phyloP scores from a whole-genome alignment of 2,329 filamentous ascomycete genomes.

The Metarhizium robertsii region DNA sequence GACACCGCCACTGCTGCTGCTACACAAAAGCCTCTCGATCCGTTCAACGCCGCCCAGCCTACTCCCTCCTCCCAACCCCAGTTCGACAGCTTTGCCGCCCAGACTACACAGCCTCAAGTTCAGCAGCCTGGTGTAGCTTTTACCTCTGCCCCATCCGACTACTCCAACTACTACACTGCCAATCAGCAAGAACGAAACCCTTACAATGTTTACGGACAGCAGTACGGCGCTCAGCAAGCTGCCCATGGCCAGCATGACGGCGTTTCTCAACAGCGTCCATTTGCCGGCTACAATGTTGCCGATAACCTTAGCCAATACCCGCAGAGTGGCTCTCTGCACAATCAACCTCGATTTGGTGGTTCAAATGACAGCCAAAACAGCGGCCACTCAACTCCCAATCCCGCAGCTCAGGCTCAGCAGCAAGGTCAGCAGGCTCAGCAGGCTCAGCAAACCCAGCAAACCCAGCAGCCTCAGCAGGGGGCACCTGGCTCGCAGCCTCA shows the following conservation, averaged over 20 bases:
- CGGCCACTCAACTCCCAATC: slow-evolving; percentile 85
- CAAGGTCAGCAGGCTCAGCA: slow-evolving; percentile 29
- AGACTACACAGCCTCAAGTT: slow-evolving; percentile 48
- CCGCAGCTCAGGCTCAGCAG: slow-evolving; percentile 48
- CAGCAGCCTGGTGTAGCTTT: slow-evolving; percentile 56
- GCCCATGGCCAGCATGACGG: slow-evolving; percentile 65
- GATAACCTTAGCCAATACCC: slow-evolving; percentile 61
- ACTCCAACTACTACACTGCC: slow-evolving; percentile 76
- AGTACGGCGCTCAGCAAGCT: slow-evolving; percentile 46
- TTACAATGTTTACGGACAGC: slow-evolving; percentile 71
- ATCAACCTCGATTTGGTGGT: slow-evolving; percentile 49
- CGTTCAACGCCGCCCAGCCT: slow-evolving; percentile 62
- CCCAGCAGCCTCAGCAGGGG: slow-evolving; percentile 26
- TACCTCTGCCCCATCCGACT: slow-evolving; percentile 69
- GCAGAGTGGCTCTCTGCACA: slow-evolving; percentile 53
- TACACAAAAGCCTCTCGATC: slow-evolving; percentile 76
- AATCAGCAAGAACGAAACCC: slow-evolving; percentile 63
- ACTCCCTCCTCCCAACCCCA: slow-evolving; percentile 43
- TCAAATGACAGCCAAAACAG: slow-evolving; percentile 68
- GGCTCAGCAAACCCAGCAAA: slow-evolving; percentile 33
- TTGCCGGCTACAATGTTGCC: slow-evolving; percentile 62
- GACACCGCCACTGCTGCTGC: slow-evolving; percentile 51
- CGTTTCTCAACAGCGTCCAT: slow-evolving; percentile 62
- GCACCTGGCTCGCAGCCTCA: slow-evolving; percentile 35
- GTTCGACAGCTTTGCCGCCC: slow-evolving; percentile 51